Base-by-base conservation (phyloP, 2,329 filamentous ascomycete genomes). In the Cytospora piceae region DNA sequence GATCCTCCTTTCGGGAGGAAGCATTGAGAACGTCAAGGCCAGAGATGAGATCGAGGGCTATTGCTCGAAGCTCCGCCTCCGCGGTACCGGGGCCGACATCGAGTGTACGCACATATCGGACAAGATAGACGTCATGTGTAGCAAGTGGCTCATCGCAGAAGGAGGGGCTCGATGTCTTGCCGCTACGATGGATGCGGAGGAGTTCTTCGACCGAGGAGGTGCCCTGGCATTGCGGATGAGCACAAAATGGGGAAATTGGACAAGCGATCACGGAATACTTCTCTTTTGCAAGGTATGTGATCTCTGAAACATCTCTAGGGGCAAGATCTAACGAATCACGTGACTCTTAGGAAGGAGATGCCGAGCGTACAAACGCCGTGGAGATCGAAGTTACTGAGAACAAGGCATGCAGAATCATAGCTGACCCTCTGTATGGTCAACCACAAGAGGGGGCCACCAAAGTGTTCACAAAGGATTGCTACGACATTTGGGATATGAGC, bases 131-230 rank as follows among this genome's bases (percentile, higher is more conserved):
- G 17, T n/a, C 0, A 32, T 54, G 2, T 9, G 0, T 3, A 60
- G 58, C 22, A 29, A 42, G n/a, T 61, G 49, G 58, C 52, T 24
- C 14, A 53, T 61, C 11, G 49, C 58, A 4, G 58, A 61, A 3
- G 58, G 58, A 8, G 58, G 49, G 24, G 58, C 58, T 17, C 22
- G 15, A 2, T 61, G 58, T 4, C 49, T 39, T 61, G 58, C 58
- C 11, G 37, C 49, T 20, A n/a, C 58, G 5, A 61, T 61, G 58
- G 49, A 61, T 14, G 49, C 39, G 14, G 58, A 61, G 14, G 58
- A 42, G 17, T 61, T 61, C 58, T 61, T 61, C 49, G 49, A 54
- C 9, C 46, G 37, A 24, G 58, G 58, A 8, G 58, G 49, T 15
- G 58, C 49, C 22, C n/a, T 61, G 11, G 58, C 31, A 5, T 15